These are phyloP conservation scores for Phytopythium montanum DNA, from an alignment of 352 stramenopile genomes.

Conservation along the genomic window DNA sequence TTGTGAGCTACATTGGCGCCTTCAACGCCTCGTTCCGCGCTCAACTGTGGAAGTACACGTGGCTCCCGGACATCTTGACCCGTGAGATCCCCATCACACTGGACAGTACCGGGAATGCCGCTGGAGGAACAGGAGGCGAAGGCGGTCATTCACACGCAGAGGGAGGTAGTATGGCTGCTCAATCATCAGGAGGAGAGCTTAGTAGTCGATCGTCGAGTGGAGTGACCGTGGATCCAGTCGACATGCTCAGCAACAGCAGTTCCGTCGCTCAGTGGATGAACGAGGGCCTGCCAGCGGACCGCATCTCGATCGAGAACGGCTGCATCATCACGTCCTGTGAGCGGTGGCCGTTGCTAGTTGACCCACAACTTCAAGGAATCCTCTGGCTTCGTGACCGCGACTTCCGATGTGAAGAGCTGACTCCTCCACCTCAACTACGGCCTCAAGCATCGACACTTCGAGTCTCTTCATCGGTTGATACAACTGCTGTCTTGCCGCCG, in stretches of 20 bases:
- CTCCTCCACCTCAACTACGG: not conserved
- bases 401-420: constrained; percentile 22
- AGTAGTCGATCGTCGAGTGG: not conserved
- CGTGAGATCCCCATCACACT: constrained; percentile 84
- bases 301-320: constrained; percentile 92
- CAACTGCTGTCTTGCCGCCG: constrained; percentile 10
- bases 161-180: not conserved
- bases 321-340: constrained; percentile 89
- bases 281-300: constrained; percentile 85
- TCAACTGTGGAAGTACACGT: constrained; percentile 83
- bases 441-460: not conserved
- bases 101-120: not conserved
- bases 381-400: constrained; percentile 76
- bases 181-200: not conserved
- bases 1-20: constrained; percentile 91
- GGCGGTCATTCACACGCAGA: not conserved
- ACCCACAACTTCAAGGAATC: constrained; percentile 89
- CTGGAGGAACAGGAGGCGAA: not conserved
- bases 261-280: constrained; percentile 91
- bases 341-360: constrained; percentile 88
- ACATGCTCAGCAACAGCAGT: constrained; percentile 83
- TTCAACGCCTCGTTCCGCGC: constrained; percentile 84
- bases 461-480: constrained; percentile 3
- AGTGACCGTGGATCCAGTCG: constrained; percentile 70
- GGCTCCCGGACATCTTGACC: constrained; percentile 84